Conservation (phyloP, 108 stramenopile species). For the Nitzschia putrida region DNA sequence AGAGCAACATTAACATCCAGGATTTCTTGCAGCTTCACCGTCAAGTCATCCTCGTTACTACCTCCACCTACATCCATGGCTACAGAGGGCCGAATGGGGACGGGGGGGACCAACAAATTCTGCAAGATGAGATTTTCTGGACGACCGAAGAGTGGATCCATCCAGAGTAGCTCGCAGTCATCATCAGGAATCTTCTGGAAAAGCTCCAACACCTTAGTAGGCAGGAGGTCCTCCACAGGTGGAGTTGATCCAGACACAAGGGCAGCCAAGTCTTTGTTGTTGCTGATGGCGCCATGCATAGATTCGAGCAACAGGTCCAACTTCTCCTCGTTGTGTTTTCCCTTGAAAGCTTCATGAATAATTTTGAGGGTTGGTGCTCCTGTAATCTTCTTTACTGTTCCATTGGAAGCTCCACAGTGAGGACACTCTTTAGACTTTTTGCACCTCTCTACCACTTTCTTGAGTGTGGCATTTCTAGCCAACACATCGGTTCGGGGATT, state of each 20-base stretch:
- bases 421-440: slow-evolving; percentile 90
- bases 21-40: slow-evolving; percentile 97
- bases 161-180: slow-evolving; percentile 94
- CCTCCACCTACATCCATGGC: slow-evolving; percentile 97
- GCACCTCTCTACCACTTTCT: slow-evolving; percentile 90
- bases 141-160: slow-evolving; percentile 85
- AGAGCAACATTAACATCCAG: slow-evolving; percentile 94
- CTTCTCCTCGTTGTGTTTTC: slow-evolving; percentile 75
- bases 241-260: slow-evolving; percentile 42
- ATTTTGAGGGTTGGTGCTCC: slow-evolving; percentile 92
- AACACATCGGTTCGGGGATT: slow-evolving; percentile 82
- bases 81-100: slow-evolving; percentile 99
- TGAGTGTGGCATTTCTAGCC: slow-evolving; percentile 66
- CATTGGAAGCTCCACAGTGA: slow-evolving; percentile 86
- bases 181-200: slow-evolving; percentile 91
- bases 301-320: slow-evolving; percentile 63
- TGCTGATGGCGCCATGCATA: slow-evolving; percentile 57
- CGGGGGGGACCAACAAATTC: slow-evolving; percentile 94
- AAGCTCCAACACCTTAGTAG: slow-evolving; percentile 80
- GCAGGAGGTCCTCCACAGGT: slow-evolving; percentile 75
- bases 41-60: slow-evolving; percentile 97
- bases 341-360: slow-evolving; percentile 90
- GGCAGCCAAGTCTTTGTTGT: slow-evolving; percentile 74
- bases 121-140: slow-evolving; percentile 95
- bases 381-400: slow-evolving; percentile 94